These are phyloP conservation scores for Globisporangium canariense DNA, from an alignment of 352 stramenopile genomes.

Conservation along the genomic window DNA sequence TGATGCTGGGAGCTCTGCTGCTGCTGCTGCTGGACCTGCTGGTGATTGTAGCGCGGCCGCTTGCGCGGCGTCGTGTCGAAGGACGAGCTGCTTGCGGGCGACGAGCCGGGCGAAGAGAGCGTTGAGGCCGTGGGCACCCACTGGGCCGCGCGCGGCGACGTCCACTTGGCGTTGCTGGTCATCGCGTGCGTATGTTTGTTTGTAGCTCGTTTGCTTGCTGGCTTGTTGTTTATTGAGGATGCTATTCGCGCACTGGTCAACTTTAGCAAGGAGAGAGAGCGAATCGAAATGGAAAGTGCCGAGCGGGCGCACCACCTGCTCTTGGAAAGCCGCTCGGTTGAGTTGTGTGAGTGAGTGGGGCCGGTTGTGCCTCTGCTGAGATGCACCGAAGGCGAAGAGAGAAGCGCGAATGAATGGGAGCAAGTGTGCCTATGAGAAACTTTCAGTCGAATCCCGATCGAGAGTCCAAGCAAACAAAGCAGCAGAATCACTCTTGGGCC, in stretches of 20 bases:
- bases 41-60: not conserved
- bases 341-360: not conserved
- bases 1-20: not conserved
- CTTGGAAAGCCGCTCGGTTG: not conserved
- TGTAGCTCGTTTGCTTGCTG: not conserved
- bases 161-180: not conserved
- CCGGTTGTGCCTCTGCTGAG: too few species aligned
- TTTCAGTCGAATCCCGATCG: too few species aligned
- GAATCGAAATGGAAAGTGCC: not conserved
- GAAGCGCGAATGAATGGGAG: too few species aligned
- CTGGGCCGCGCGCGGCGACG: not conserved
- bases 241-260: not conserved
- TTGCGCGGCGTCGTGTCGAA: not conserved
- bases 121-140: not conserved
- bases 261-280: not conserved
- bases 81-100: not conserved
- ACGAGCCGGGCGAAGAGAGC: not conserved
- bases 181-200: not conserved
- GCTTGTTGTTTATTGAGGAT: conserved; percentile 1
- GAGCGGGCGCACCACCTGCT: not conserved
- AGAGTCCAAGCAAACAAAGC: too few species aligned
- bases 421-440: too few species aligned
- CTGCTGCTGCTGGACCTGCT: not conserved
- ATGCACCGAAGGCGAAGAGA: too few species aligned
- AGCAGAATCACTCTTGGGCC: too few species aligned